phyloP scores from a whole-genome alignment of 2,329 filamentous ascomycete species.

The Exserohilum turcica region DNA sequence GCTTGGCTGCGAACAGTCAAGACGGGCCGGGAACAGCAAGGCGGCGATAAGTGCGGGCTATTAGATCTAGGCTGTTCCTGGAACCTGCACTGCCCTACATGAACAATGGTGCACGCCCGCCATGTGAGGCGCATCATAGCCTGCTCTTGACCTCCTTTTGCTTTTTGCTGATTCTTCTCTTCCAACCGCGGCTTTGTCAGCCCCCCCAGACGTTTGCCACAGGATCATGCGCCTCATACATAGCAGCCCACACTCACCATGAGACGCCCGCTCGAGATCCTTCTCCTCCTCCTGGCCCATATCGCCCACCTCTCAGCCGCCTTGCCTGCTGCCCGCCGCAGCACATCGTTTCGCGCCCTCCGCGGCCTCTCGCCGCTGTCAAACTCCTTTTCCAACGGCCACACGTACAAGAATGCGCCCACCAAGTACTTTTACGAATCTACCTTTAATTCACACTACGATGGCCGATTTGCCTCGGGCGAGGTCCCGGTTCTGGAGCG shows the following conservation, averaged over 20 bases:
- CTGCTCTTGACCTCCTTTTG: neutral
- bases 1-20: slow-evolving; percentile 1
- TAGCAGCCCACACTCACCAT: slow-evolving; percentile 6
- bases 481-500: slow-evolving; percentile 56
- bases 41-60: neutral
- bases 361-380: slow-evolving; percentile 27
- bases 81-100: slow-evolving; percentile 7
- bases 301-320: neutral
- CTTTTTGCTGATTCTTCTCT: neutral
- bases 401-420: slow-evolving; percentile 15
- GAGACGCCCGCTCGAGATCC: slow-evolving; percentile 4
- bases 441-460: slow-evolving; percentile 61
- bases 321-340: slow-evolving; percentile 16
- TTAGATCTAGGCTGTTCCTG: slow-evolving; percentile 9
- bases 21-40: neutral
- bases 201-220: neutral
- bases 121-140: slow-evolving; percentile 12
- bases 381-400: slow-evolving; percentile 22
- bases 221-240: slow-evolving; percentile 10
- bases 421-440: slow-evolving; percentile 47
- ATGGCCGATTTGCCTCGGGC: slow-evolving; percentile 59
- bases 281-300: neutral
- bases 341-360: slow-evolving; percentile 13
- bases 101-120: neutral
- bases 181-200: neutral